Evolutionary conservation across 345 rosid genomes (phyloP), one percentile per base, ranked within the genome.

Genomic region (Bretschneidera sinensis): DNA sequence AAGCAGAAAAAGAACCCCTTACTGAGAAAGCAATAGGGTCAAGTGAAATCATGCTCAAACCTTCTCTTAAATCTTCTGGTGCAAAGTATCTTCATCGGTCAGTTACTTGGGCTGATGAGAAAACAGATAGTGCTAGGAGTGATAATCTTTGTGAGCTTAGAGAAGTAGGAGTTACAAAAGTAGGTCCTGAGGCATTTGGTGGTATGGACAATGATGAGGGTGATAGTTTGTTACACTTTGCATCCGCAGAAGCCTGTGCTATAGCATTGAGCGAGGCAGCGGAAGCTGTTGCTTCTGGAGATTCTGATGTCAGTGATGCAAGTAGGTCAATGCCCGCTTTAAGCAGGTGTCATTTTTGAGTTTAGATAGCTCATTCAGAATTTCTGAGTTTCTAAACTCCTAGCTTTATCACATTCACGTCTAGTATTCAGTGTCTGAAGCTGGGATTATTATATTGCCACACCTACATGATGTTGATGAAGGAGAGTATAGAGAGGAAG

Each of bases 61-160:
- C 97, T 43, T 84, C 88, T 60, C 92, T 94, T 62, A 84, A 81
- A 80, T 65, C 72, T 54, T 64, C 84, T 35, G 75, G 75, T 49
- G 61, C 84, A 25, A 83, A 80, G 76, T 86, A 77, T 71, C 66
- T 68, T 18, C 61, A 48, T 34, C 82, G 61, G 35, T 78, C 85
- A 33, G 97, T 94, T 63, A 87, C 87, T n/a, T 92, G 97, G 96
- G 96, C 95, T 50, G 97, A 89, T 79, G 80, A 83, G 73, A 78
- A 79, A 64, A 70, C 25, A 53, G 71, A 51, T 56, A 60, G 62
- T 57, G 67, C 67, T 24, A 70, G 55, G 56, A 45, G 51, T 66
- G 71, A 76, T 60, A 68, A 78, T 66, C 90, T 84, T 49, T 82
- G 83, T 48, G 76, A 86, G 67, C 61, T 79, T 73, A 78, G 66